These are phyloP conservation scores for Beta vulgaris DNA, from an alignment of 148 eudicot genomes.

Conservation along the genomic window DNA sequence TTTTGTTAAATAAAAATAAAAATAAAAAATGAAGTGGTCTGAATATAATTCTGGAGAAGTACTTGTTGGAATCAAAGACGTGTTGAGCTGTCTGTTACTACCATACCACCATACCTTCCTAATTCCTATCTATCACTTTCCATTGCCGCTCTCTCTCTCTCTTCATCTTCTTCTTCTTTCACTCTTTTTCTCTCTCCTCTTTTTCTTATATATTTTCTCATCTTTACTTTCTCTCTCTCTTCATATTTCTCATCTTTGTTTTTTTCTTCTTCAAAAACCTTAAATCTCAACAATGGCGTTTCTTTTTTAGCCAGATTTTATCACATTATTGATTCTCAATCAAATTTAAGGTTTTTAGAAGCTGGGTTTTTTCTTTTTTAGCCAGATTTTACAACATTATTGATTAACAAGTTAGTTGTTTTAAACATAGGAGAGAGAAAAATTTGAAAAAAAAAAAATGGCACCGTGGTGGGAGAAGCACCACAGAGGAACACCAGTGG, in stretches of 20 bases:
- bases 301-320: background rate
- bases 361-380: too few species aligned
- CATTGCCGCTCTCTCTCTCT: conserved; percentile 20
- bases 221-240: background rate
- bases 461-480: conserved; percentile 67
- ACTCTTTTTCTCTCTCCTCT: background rate
- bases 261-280: too few species aligned
- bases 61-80: conserved; percentile 23
- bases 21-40: background rate
- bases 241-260: background rate
- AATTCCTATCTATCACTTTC: conserved; percentile 26
- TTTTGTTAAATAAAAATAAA: background rate
- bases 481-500: conserved; percentile 82
- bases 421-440: background rate
- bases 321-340: too few species aligned
- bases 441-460: conserved; percentile 29
- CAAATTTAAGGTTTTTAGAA: too few species aligned
- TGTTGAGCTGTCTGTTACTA: conserved; percentile 41
- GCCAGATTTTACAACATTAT: too few species aligned
- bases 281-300: background rate
- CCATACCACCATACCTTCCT: conserved; percentile 4
- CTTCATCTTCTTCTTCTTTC: background rate
- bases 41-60: background rate
- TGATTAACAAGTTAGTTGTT: too few species aligned
- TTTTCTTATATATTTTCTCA: background rate